A percentile compares a stretch with the other conserved stretches of the same genome.
Conservation (phyloP, 1,284 basidiomycete species). For the Trametes versicolor region DNA sequence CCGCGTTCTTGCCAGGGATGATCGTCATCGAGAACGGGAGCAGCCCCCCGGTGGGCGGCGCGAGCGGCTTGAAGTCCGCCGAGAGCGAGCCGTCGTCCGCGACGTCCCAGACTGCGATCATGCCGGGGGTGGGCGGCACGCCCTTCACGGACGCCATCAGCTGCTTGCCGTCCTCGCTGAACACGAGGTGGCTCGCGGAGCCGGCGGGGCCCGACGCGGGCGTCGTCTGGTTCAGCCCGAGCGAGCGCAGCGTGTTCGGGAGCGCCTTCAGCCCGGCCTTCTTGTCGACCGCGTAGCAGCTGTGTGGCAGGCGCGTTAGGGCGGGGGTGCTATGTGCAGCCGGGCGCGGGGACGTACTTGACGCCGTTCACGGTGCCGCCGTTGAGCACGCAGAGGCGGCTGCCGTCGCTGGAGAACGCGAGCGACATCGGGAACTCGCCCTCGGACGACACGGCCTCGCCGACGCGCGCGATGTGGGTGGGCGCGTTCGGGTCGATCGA, state of each 20-base stretch:
- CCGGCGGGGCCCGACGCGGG: slow-evolving; percentile 50
- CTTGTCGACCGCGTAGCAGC: slow-evolving; percentile 55
- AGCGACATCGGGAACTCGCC: slow-evolving; percentile 61
- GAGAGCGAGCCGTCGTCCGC: slow-evolving; percentile 53
- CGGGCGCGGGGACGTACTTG: slow-evolving; percentile 45
- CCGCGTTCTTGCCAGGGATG: slow-evolving; percentile 55
- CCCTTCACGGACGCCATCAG: slow-evolving; percentile 60
- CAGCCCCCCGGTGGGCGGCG: slow-evolving; percentile 49
- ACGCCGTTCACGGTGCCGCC: slow-evolving; percentile 57
- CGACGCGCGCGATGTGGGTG: slow-evolving; percentile 49
- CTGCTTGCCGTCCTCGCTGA: slow-evolving; percentile 52
- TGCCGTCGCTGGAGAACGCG: slow-evolving; percentile 52
- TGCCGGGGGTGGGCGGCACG: slow-evolving; percentile 53
- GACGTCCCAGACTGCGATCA: slow-evolving; percentile 58
- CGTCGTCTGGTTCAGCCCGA: slow-evolving; percentile 58
- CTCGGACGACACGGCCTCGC: slow-evolving; percentile 50
- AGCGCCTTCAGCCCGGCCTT: slow-evolving; percentile 50
- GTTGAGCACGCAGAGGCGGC: slow-evolving; percentile 56
- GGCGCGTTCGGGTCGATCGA: slow-evolving; percentile 53
- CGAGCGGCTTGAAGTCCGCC: slow-evolving; percentile 47
- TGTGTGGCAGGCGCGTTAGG: slow-evolving; percentile 28
- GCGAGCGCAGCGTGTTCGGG: slow-evolving; percentile 51
- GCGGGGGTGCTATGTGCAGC: too few species aligned
- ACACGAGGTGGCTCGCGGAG: slow-evolving; percentile 53
- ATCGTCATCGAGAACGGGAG: slow-evolving; percentile 59